A percentile compares a stretch with the other conserved stretches of the same genome.
These are phyloP conservation scores for Epichloe amarillans DNA, from an alignment of 2,329 filamentous ascomycete species.

Conservation along the genomic window DNA sequence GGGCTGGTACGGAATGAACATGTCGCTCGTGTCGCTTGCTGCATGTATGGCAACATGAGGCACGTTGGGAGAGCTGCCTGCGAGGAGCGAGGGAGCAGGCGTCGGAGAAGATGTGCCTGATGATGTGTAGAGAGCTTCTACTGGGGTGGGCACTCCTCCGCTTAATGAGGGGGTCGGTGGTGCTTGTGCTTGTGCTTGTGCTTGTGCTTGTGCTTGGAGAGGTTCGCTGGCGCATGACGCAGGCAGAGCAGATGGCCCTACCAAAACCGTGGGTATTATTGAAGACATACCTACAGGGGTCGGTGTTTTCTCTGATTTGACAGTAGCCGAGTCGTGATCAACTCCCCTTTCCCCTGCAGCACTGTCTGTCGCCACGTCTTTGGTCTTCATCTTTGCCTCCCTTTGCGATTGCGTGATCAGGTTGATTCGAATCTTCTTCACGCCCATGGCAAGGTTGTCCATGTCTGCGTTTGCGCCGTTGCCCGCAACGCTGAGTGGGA, in stretches of 20 bases:
- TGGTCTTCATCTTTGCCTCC: slow-evolving; percentile 33
- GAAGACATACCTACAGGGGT: not conserved
- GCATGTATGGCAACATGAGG: slow-evolving; percentile 16
- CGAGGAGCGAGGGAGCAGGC: slow-evolving; percentile 11
- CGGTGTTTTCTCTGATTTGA: not conserved
- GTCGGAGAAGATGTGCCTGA: slow-evolving; percentile 12
- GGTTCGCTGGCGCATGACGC: not conserved
- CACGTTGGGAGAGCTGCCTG: slow-evolving; percentile 18
- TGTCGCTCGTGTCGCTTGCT: slow-evolving; percentile 17
- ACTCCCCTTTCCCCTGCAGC: not conserved
- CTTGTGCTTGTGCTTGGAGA: slow-evolving; percentile 5
- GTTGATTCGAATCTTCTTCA: slow-evolving; percentile 52
- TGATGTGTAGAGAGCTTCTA: slow-evolving; percentile 12
- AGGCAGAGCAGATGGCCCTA: not conserved
- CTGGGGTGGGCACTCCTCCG: slow-evolving; percentile 13
- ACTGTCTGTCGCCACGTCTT: not conserved
- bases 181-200: slow-evolving; percentile 6
- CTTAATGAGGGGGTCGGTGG: slow-evolving; percentile 12
- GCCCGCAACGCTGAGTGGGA: slow-evolving; percentile 1
- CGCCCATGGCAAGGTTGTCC: slow-evolving; percentile 41
- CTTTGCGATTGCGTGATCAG: slow-evolving; percentile 45
- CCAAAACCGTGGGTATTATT: not conserved
- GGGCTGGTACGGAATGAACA: slow-evolving; percentile 43
- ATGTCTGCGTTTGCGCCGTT: slow-evolving; percentile 26
- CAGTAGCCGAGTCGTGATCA: not conserved